Conservation (phyloP, 441 rosid species). For the Pelargonium australe region DNA sequence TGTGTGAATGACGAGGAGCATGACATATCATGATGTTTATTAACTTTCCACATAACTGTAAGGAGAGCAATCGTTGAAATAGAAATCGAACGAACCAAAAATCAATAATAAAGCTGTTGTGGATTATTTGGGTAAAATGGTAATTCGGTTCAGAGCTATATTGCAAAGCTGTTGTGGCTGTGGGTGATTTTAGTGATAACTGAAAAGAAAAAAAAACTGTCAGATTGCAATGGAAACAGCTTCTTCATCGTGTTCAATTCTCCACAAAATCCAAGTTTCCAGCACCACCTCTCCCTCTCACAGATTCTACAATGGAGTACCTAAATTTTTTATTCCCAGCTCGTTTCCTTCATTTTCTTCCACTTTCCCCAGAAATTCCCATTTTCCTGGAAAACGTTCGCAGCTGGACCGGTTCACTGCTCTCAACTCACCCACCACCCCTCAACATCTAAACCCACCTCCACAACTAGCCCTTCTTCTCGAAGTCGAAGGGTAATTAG, state of each 20-base stretch:
- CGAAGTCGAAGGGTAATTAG: slow-evolving; percentile 75
- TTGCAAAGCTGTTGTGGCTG: too few species aligned
- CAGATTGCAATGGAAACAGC: slow-evolving; percentile 43
- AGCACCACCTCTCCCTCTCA: slow-evolving; percentile 20
- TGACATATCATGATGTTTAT: too few species aligned
- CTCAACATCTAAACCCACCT: slow-evolving; percentile 32
- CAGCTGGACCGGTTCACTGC: slow-evolving; percentile 30
- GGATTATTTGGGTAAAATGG: too few species aligned
- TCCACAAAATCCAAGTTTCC: slow-evolving; percentile 25
- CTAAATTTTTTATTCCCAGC: slow-evolving; percentile 16
- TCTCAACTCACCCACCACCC: slow-evolving; percentile 32
- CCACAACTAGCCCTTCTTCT: slow-evolving; percentile 63
- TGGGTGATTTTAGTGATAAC: too few species aligned
- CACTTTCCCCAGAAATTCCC: slow-evolving; percentile 24
- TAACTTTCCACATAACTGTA: too few species aligned
- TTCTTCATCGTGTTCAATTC: slow-evolving; percentile 37
- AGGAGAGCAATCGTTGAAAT: too few species aligned
- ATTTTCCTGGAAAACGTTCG: slow-evolving; percentile 27
- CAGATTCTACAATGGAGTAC: slow-evolving; percentile 10
- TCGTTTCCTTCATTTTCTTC: slow-evolving; percentile 25
- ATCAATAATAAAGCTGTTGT: too few species aligned
- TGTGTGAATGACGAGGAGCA: too few species aligned
- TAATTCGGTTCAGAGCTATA: too few species aligned
- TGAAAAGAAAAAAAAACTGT: not conserved
- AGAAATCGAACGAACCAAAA: too few species aligned